Evolutionary conservation across 192 early-diverging fungal genomes (phyloP).

Genomic region (Coemansia sp.): DNA sequence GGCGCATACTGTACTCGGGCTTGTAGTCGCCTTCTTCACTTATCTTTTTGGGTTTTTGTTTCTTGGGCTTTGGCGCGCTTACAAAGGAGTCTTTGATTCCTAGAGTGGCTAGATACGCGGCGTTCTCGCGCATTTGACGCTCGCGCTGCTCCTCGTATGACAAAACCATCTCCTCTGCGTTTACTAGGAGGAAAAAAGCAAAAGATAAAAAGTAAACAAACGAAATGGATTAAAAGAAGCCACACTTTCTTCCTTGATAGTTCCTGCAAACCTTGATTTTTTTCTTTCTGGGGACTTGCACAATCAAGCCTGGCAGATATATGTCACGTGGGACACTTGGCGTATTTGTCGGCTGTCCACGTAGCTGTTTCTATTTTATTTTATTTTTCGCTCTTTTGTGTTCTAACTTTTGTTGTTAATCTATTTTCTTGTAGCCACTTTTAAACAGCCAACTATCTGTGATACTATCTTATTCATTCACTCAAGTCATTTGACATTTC

Average conservation of each 20-base stretch:
- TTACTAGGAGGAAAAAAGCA: not conserved
- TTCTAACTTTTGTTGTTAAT: not conserved
- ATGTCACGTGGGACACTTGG: not conserved
- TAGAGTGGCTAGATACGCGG: constrained; percentile 34
- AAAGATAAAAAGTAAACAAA: not conserved
- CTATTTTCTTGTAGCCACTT: not conserved
- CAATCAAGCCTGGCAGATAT: too few species aligned
- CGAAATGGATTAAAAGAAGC: not conserved
- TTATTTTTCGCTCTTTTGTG: not conserved
- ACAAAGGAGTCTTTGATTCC: constrained; percentile 15
- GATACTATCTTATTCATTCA: not conserved
- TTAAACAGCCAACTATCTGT: not conserved
- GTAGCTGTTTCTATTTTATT: not conserved
- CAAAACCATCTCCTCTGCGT: not conserved
- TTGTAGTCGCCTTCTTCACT: constrained; percentile 20
- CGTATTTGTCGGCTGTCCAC: not conserved
- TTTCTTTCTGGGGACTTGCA: not conserved
- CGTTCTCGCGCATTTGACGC: constrained; percentile 46
- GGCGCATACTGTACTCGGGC: constrained; percentile 27
- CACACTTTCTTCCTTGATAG: not conserved
- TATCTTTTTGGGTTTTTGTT: not conserved
- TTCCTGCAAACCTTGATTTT: not conserved
- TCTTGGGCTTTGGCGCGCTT: constrained; percentile 2
- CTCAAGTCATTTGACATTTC: too few species aligned
- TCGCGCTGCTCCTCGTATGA: constrained; percentile 43